Conservation (phyloP, 352 stramenopile species). For the Phytophthora nicotianae region DNA sequence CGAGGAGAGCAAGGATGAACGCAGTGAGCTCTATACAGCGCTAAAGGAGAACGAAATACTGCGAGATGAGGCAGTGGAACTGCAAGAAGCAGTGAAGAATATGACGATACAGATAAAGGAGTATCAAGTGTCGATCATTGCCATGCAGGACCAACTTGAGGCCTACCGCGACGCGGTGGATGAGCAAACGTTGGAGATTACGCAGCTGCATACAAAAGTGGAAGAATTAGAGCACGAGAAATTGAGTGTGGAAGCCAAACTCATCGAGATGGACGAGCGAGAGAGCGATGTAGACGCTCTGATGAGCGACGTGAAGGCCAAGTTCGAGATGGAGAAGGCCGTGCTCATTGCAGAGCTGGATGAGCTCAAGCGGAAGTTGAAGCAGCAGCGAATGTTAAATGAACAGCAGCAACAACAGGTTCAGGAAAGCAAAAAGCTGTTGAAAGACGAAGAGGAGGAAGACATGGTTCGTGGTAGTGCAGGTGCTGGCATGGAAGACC, state of each 20-base stretch:
- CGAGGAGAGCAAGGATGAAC: slow-evolving; percentile 53
- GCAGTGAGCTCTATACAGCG: slow-evolving; percentile 63
- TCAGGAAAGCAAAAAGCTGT: slow-evolving; percentile 13
- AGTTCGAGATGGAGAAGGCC: slow-evolving; percentile 63
- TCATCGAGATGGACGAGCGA: slow-evolving; percentile 80
- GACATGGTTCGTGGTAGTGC: slow-evolving; percentile 11
- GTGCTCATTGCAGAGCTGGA: slow-evolving; percentile 51
- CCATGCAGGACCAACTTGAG: slow-evolving; percentile 58
- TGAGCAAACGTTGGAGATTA: slow-evolving; percentile 72
- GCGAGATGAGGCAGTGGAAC: slow-evolving; percentile 38
- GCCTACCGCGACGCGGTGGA: slow-evolving; percentile 62
- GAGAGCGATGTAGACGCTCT: slow-evolving; percentile 63
- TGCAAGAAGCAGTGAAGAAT: slow-evolving; percentile 45
- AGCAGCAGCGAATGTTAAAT: slow-evolving; percentile 41
- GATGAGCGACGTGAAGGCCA: slow-evolving; percentile 46
- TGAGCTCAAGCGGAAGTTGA: slow-evolving; percentile 45
- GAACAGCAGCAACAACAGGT: slow-evolving; percentile 46
- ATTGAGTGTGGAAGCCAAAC: slow-evolving; percentile 51
- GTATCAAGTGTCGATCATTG: slow-evolving; percentile 47
- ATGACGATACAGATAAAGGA: slow-evolving; percentile 46
- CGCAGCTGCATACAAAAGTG: slow-evolving; percentile 56
- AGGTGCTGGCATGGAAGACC: slow-evolving; percentile 34
- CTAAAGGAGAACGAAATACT: slow-evolving; percentile 75
- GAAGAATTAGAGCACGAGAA: slow-evolving; percentile 67
- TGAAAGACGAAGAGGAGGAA: slow-evolving; percentile 9